phyloP scores from a whole-genome alignment of 768 basidiomycete species.

The Leucogyrophana mollusca region DNA sequence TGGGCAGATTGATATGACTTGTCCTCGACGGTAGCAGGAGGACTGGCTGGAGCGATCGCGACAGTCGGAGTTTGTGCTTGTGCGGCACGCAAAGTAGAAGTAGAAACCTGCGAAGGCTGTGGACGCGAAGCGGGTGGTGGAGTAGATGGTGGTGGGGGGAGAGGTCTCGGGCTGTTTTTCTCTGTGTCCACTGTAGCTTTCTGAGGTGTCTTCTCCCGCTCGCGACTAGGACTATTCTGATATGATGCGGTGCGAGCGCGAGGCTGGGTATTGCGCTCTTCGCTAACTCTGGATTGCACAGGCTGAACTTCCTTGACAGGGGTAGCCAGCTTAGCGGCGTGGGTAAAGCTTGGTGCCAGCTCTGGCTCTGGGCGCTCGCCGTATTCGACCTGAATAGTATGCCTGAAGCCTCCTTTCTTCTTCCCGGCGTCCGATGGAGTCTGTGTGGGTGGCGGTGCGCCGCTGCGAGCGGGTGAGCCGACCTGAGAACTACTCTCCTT shows the following conservation, averaged over 20 bases:
- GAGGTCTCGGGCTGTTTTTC: conserved; percentile 21
- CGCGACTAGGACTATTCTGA: conserved; percentile 2
- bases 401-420: conserved; percentile 62
- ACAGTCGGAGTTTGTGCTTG: conserved; percentile 28
- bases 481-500: conserved; percentile 18
- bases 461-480: conserved; percentile 15
- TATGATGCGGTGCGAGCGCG: conserved; percentile 17
- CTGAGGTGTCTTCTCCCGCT: conserved; percentile 16
- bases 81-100: conserved; percentile 25
- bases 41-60: conserved; percentile 42
- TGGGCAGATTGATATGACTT: conserved; percentile 27
- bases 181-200: conserved; percentile 13
- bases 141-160: conserved; percentile 26
- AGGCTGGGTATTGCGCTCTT: conserved; percentile 7
- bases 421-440: conserved; percentile 43
- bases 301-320: conserved; percentile 12
- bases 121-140: conserved; percentile 14
- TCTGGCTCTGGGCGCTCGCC: conserved; percentile 48
- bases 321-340: conserved; percentile 13
- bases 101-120: conserved; percentile 20
- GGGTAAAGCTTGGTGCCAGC: conserved; percentile 14
- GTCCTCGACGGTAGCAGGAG: conserved; percentile 32
- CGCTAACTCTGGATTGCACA: conserved; percentile 12
- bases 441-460: conserved; percentile 30
- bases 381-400: conserved; percentile 98